Evolutionary conservation across 2,329 filamentous ascomycete genomes (phyloP).

Genomic region (Seiridium unicorne): DNA sequence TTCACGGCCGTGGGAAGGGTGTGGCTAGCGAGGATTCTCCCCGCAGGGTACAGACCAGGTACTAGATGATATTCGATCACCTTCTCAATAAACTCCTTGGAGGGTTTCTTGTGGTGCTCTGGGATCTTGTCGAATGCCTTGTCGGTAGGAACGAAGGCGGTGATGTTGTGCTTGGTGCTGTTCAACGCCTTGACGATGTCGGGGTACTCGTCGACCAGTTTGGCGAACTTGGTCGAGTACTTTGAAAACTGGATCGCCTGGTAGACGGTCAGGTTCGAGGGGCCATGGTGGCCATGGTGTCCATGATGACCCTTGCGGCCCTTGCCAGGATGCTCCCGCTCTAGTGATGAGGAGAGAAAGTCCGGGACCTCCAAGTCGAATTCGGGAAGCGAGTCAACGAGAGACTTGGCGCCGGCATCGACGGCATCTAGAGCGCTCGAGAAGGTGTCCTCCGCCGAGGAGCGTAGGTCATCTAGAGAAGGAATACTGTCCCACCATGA

Average conservation of each 20-base stretch:
- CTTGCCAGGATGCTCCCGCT: slow-evolving; percentile 5
- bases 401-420: slow-evolving; percentile 12
- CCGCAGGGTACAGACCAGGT: slow-evolving; percentile 63
- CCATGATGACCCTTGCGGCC: slow-evolving; percentile 10
- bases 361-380: slow-evolving; percentile 14
- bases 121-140: slow-evolving; percentile 67
- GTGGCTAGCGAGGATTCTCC: slow-evolving; percentile 64
- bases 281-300: slow-evolving; percentile 28
- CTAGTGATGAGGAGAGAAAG: slow-evolving; percentile 12
- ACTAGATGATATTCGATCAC: slow-evolving; percentile 76
- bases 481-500: slow-evolving; percentile 15
- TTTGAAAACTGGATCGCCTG: slow-evolving; percentile 74
- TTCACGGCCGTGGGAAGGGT: slow-evolving; percentile 71
- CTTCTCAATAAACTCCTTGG: slow-evolving; percentile 67
- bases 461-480: slow-evolving; percentile 14
- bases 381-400: slow-evolving; percentile 13
- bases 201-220: slow-evolving; percentile 70
- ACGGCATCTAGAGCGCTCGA: slow-evolving; percentile 13
- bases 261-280: slow-evolving; percentile 72
- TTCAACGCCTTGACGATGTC: slow-evolving; percentile 74
- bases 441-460: slow-evolving; percentile 12
- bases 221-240: slow-evolving; percentile 73
- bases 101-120: slow-evolving; percentile 53
- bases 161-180: slow-evolving; percentile 71
- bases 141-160: slow-evolving; percentile 78